phyloP scores from a whole-genome alignment of 2,329 filamentous ascomycete species.

The Aurifilum marmelostoma region DNA sequence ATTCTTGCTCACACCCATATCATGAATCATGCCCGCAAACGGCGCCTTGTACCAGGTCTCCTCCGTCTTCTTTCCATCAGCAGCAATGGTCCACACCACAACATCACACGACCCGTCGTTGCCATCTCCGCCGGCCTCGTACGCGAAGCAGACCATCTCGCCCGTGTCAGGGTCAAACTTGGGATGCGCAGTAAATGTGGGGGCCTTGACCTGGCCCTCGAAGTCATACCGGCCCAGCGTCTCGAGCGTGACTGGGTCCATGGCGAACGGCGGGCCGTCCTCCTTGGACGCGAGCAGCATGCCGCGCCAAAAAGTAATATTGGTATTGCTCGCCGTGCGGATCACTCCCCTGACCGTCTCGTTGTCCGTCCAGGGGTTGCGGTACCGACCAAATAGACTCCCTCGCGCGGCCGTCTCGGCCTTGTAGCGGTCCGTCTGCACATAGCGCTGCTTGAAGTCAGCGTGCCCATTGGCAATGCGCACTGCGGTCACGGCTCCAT shows the following conservation, averaged over 20 bases:
- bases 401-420: constrained; percentile 37
- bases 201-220: constrained; percentile 51
- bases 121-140: constrained; percentile 50
- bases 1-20: constrained; percentile 51
- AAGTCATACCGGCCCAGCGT: constrained; percentile 56
- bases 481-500: constrained; percentile 46
- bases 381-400: constrained; percentile 57
- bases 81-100: constrained; percentile 50
- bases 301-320: constrained; percentile 61
- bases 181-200: constrained; percentile 56
- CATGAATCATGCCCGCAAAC: constrained; percentile 57
- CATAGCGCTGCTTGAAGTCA: constrained; percentile 48
- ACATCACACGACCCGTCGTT: constrained; percentile 48
- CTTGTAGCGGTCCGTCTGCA: constrained; percentile 43
- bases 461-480: constrained; percentile 45
- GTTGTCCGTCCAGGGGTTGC: constrained; percentile 61
- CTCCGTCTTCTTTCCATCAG: constrained; percentile 47
- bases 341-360: constrained; percentile 59
- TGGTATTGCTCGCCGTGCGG: constrained; percentile 61
- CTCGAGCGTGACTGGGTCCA: constrained; percentile 54
- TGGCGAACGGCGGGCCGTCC: constrained; percentile 53
- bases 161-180: constrained; percentile 56
- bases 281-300: constrained; percentile 60
- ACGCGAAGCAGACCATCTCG: constrained; percentile 57
- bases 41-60: constrained; percentile 54